Base-by-base conservation (phyloP, 1,139 yeast species). In the Candida sp. region DNA sequence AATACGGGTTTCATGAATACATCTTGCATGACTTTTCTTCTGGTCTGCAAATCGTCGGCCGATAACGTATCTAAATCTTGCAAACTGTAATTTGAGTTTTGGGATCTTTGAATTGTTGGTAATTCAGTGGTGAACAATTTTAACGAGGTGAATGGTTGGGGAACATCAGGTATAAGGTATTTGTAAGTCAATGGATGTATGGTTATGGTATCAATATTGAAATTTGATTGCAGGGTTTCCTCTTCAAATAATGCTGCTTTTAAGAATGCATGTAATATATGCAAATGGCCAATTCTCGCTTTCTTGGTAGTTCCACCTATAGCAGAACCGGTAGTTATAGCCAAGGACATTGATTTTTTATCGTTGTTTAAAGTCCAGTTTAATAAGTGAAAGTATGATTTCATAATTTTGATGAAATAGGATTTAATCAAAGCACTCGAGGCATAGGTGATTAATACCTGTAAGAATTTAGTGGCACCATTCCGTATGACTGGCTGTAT, bases 401-500 rank as follows among this genome's bases (percentile, higher is more conserved):
- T 75, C 49, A 84, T 55, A 3, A 86, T 70, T 54, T 84, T 84
- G 39, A 76, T 72, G 70, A 84, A 84, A 41, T 79, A 72, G 12
- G 78, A 68, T 49, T 79, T 70, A 2, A 81, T 76, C n/a, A 84
- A 61, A 2, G 82, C 66, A 25, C 70, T 74, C 21, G 72, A 75
- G 22, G 73, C 64, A 40, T 68, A 49, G 35, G 71, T 71, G 21
- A 88, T 60, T 42, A 88, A 57, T 4, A 83, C 68, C 32, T 70
- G 69, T 32, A 90, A 65, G 51, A 83, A 84, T 45, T 74, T 75
- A 0, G 93, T 79, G 4, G 95, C 80, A 50, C 84, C 86, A 42
- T 79, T 78, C 39, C 95, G 77, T 34, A 90, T 81, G 6, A 81
- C 82, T 0, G 91, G 84, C 33, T 77, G 78, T 38, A 93, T 85